Base-by-base conservation (phyloP, 2,329 filamentous ascomycete species). In the Drechslerella dactyloides region DNA sequence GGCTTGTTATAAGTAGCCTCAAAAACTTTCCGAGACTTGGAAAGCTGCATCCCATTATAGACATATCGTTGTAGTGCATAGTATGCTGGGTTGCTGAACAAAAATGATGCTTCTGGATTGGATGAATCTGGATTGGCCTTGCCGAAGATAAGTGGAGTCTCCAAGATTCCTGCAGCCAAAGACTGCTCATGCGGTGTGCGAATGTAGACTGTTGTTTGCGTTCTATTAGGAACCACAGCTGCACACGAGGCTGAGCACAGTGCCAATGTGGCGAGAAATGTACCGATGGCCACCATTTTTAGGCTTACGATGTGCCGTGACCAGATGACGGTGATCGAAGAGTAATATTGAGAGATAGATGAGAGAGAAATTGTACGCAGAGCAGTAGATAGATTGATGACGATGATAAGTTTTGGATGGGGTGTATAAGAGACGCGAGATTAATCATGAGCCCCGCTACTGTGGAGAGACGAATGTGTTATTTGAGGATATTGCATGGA, bases 41-140 rank as follows among this genome's bases (percentile, higher is more conserved):
- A 40, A 1, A 70, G 59, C 44, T 64, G 66, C 66, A 70, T 70
- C 15, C 66, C 66, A 23, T 70, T 70, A n/a, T 64, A 64, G 15
- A 64, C 60, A 30, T 70, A 70, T 52, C 42, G 35, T 15, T 70
- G 66, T 10, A 70, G 37, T 30, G 53, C 44, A 37, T 70, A 70
- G 46, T 64, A 70, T 3, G 54, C 24, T 1, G 46, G 35, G 42
- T 64, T 70, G 33, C 59, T 70, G 60, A 70, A 70, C 23, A 70
- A 21, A 51, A 70, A 70, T 15, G 66, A 70, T 6, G 59, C 66
- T n/a, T 64, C 59, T 5, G 66, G 66, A 30, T 70, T 70, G 17
- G 59, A 48, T 1, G 44, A 13, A 27, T 64, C 53, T 24, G 66
- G 66, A 5, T 64, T 58, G 19, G 66, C 48, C n/a, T 44, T 27